These are phyloP conservation scores for Simplicillium aogashimaense DNA, from an alignment of 2,329 filamentous ascomycete genomes.

Conservation along the genomic window DNA sequence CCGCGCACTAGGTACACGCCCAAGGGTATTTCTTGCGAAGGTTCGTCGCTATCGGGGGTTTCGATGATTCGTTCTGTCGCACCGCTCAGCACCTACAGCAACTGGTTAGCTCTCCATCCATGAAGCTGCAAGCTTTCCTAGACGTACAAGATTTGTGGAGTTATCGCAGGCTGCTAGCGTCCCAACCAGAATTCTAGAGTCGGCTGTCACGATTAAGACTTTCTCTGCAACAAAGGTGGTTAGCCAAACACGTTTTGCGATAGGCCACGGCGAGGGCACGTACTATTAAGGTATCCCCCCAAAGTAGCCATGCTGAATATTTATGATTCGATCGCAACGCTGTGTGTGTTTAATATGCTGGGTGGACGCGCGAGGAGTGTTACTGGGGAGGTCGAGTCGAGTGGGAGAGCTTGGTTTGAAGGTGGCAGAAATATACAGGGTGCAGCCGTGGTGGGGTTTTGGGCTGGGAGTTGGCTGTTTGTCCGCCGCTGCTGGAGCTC, in stretches of 20 bases:
- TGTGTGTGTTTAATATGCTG: not conserved
- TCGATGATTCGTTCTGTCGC: constrained; percentile 87
- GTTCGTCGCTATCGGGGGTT: constrained; percentile 70
- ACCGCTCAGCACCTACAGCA: constrained; percentile 59
- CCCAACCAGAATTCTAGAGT: constrained; percentile 79
- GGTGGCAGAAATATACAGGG: not conserved
- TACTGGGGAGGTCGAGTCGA: not conserved
- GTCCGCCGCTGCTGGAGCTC: constrained; percentile 8
- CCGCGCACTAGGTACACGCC: constrained; percentile 88
- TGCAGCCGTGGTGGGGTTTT: not conserved
- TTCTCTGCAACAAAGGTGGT: constrained; percentile 51
- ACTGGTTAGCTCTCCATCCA: constrained; percentile 6
- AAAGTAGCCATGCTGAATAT: constrained; percentile 28
- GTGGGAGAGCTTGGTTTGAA: not conserved
- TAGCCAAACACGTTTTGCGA: not conserved
- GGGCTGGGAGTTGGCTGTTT: constrained; percentile 1
- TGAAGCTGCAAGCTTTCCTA: not conserved
- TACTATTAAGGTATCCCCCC: constrained; percentile 35
- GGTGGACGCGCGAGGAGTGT: not conserved
- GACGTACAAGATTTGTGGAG: constrained; percentile 70
- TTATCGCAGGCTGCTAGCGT: constrained; percentile 81
- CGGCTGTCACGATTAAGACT: constrained; percentile 82
- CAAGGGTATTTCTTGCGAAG: constrained; percentile 69
- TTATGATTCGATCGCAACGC: not conserved
- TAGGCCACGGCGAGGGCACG: constrained; percentile 7